Conservation (phyloP, 1,284 basidiomycete genomes). For the Thelephora terrestris region DNA sequence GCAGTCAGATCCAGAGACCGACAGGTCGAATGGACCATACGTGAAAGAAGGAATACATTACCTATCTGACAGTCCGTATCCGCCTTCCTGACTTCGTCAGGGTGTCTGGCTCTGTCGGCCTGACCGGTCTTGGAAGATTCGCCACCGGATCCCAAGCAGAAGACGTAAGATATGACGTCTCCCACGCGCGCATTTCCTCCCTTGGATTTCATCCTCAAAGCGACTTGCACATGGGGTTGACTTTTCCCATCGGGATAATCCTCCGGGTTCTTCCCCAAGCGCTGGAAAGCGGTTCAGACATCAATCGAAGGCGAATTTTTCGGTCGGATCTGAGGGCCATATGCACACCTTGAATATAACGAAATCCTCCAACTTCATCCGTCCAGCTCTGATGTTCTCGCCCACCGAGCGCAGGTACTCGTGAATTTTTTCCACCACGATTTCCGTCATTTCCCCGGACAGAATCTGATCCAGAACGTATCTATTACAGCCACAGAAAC, state of each 20-base stretch:
- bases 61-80: constrained; percentile 64
- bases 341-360: constrained; percentile 79
- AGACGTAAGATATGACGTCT: constrained; percentile 95
- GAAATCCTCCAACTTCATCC: constrained; percentile 83
- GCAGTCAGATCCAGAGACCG: background rate
- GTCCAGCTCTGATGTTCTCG: constrained; percentile 67
- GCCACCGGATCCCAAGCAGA: constrained; percentile 76
- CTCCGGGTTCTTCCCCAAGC: constrained; percentile 89
- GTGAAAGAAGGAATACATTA: constrained; percentile 24
- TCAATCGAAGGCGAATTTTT: background rate
- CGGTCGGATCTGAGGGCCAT: background rate
- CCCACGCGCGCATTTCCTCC: constrained; percentile 76
- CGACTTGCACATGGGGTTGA: constrained; percentile 96
- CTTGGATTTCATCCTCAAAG: constrained; percentile 81
- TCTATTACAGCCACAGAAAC: constrained; percentile 28
- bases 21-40: background rate
- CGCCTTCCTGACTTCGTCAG: constrained; percentile 79
- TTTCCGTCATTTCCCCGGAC: constrained; percentile 86
- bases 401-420: constrained; percentile 78
- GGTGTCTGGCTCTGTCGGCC: constrained; percentile 88
- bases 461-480: constrained; percentile 86
- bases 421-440: constrained; percentile 87
- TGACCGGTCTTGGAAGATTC: constrained; percentile 69
- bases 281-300: constrained; percentile 32
- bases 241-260: constrained; percentile 94